Evolutionary conservation across 2,329 filamentous ascomycete genomes (phyloP).

Genomic region (Penicillium sp.): DNA sequence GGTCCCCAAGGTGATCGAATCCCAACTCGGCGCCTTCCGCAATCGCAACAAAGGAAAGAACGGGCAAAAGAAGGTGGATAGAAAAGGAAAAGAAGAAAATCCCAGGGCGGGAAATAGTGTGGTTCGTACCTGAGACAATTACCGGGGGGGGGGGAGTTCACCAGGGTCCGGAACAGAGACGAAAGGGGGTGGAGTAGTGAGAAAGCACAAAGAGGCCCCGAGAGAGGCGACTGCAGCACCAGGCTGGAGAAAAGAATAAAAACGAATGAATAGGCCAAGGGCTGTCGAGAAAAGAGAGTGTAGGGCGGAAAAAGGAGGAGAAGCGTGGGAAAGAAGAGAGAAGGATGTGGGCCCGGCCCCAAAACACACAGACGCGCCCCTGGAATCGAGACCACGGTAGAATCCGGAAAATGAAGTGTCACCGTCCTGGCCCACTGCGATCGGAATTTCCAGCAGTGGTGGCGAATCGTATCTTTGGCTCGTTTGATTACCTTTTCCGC

Average conservation of each 20-base stretch:
- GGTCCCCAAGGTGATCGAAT: background rate
- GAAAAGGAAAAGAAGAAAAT: background rate
- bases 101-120: conserved; percentile 2
- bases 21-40: background rate
- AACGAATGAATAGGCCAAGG: conserved; percentile 20
- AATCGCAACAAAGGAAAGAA: background rate
- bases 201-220: conserved; percentile 9
- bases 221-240: conserved; percentile 23
- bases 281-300: conserved; percentile 14
- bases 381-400: conserved; percentile 22
- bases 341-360: conserved; percentile 10
- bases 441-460: background rate
- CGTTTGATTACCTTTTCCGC: background rate
- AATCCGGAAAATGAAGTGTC: conserved; percentile 9
- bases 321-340: conserved; percentile 15
- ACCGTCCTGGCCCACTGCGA: conserved; percentile 3
- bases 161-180: background rate
- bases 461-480: background rate
- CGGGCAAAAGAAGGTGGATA: background rate
- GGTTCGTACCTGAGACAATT: conserved; percentile 21
- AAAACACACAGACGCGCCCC: conserved; percentile 15
- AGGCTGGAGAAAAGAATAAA: conserved; percentile 24
- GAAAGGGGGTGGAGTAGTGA: conserved; percentile 2
- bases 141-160: conserved; percentile 4
- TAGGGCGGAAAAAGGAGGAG: conserved; percentile 1